Evolutionary conservation across 179 eudicot species (phyloP).

Genomic region (Patellifolia procumbens): DNA sequence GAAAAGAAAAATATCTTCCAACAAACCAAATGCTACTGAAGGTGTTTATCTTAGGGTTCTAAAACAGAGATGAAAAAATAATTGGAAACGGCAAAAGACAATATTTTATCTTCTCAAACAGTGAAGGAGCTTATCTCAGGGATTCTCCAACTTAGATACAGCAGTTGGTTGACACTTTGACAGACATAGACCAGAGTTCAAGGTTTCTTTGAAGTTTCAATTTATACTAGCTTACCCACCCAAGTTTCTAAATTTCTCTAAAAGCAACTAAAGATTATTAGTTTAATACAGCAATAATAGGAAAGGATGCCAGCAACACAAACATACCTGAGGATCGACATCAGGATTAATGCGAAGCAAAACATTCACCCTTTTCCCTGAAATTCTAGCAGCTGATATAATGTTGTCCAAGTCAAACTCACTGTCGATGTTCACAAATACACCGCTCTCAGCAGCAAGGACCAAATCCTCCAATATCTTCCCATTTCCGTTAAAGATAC

Average conservation of each 20-base stretch:
- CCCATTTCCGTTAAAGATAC: conserved; percentile 96
- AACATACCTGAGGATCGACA: conserved; percentile 91
- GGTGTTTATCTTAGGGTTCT: no score
- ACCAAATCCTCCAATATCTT: conserved; percentile 89
- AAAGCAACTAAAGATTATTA: neutral
- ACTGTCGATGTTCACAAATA: conserved; percentile 89
- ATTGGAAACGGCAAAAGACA: no score
- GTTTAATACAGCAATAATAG: neutral
- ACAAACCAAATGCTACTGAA: neutral
- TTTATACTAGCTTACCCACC: neutral
- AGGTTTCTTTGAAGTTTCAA: neutral
- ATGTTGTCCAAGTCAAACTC: conserved; percentile 97
- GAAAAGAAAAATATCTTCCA: neutral
- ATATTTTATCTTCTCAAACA: no score
- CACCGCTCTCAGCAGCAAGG: conserved; percentile 86
- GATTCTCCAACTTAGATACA: neutral
- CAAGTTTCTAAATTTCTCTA: neutral
- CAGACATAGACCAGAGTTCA: neutral
- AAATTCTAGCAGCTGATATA: conserved; percentile 79
- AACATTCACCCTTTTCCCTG: conserved; percentile 85
- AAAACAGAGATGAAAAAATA: no score
- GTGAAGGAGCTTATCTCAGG: neutral
- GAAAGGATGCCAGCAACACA: conserved; percentile 3
- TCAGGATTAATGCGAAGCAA: conserved; percentile 95
- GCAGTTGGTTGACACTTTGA: neutral